phyloP scores from a whole-genome alignment of 352 stramenopile genomes.

The Globisporangium takayamanum region DNA sequence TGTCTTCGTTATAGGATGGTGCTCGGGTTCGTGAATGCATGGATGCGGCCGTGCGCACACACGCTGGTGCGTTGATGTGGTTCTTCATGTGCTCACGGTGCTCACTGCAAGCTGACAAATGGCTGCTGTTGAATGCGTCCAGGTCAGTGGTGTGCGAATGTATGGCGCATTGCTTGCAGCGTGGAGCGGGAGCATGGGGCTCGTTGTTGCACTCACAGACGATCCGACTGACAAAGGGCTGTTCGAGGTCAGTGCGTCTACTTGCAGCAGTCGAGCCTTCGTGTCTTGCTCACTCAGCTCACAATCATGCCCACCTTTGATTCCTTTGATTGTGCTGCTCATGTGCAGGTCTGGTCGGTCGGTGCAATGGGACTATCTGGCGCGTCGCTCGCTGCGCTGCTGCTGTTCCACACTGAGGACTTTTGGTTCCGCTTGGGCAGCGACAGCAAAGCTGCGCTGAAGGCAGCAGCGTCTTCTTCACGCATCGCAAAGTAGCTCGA shows the following conservation, averaged over 20 bases:
- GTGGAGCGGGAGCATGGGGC: constrained; percentile 37
- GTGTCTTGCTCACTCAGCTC: not conserved
- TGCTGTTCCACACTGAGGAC: constrained; percentile 44
- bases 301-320: no score
- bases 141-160: constrained; percentile 50
- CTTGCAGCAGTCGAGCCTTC: not conserved
- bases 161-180: constrained; percentile 29
- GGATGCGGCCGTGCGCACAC: constrained; percentile 39
- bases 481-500: not conserved
- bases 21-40: constrained; percentile 28
- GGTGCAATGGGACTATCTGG: constrained; percentile 41
- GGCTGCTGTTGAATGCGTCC: not conserved
- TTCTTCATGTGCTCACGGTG: not conserved
- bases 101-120: no score
- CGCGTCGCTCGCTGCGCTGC: constrained; percentile 26
- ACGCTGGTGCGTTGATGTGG: constrained; percentile 26
- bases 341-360: constrained; percentile 41
- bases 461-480: not conserved
- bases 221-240: constrained; percentile 28
- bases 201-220: constrained; percentile 31
- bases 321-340: not conserved
- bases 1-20: constrained; percentile 11
- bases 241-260: constrained; percentile 29
- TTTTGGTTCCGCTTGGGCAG: constrained; percentile 37
- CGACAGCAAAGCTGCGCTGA: not conserved